Evolutionary conservation across 2,329 filamentous ascomycete genomes (phyloP).

Genomic region (Pseudonectria foliicola): DNA sequence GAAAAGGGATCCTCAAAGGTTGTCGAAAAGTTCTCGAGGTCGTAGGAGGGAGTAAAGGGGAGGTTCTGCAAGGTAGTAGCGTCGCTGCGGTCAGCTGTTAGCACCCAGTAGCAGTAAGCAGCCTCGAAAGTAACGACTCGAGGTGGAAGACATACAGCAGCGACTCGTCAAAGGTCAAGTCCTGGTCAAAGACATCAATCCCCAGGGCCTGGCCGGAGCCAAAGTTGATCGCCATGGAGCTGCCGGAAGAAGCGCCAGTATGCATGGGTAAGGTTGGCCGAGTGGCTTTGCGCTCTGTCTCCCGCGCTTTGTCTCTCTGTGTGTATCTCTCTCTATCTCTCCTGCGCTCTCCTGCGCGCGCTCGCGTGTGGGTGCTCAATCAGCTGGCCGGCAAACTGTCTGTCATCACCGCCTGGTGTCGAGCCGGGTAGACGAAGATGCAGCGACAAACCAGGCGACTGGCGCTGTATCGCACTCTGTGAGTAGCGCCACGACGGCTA

Average conservation of each 20-base stretch:
- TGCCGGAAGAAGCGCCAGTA: constrained; percentile 36
- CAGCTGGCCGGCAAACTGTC: no score
- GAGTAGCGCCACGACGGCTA: no score
- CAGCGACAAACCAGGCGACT: no score
- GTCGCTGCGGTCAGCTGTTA: constrained; percentile 26
- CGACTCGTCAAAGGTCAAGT: constrained; percentile 49
- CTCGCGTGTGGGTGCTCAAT: no score
- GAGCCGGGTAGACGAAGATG: no score
- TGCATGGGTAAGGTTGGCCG: no score
- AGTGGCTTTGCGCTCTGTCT: no score
- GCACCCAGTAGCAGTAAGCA: constrained; percentile 5
- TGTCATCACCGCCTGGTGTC: no score
- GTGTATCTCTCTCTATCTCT: no score
- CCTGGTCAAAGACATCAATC: constrained; percentile 46
- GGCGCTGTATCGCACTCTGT: no score
- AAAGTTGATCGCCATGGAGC: constrained; percentile 40
- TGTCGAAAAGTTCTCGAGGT: constrained; percentile 52
- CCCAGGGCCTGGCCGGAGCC: constrained; percentile 30
- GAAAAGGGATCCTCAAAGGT: constrained; percentile 62
- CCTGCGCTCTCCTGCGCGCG: no score
- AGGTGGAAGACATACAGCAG: constrained; percentile 38
- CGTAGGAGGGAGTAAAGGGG: constrained; percentile 54
- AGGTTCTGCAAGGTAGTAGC: constrained; percentile 27
- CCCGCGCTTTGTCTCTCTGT: no score
- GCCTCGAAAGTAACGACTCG: constrained; percentile 8